Evolutionary conservation across 306 rosid species (phyloP), one percentile per base, ranked within the genome.

Genomic region (Pyrus pyrifolia): DNA sequence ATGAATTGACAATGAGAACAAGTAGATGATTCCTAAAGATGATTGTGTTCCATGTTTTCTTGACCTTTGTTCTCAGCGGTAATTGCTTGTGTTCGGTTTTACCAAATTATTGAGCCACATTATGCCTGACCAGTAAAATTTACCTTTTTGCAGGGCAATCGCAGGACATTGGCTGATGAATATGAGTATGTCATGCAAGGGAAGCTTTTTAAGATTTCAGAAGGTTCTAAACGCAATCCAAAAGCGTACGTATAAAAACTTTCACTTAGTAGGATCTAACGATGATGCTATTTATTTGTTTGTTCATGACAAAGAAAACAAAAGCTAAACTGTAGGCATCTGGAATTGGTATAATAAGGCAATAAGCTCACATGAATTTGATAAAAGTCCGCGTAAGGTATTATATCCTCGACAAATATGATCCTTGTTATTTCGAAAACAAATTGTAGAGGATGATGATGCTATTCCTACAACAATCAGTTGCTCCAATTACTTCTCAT

Each of bases 181-280:
- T 94, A 88, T 79, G 98, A 94, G 73, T 92, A 94, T 31, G 95
- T 94, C 73, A 94, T 94, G 95, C 91, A 90, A 59, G 98, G 97
- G 76, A 92, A 94, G 90, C 93, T 94, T 23, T 94, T 70, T 72
- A 84, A 87, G 79, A 85, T 94, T 51, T 67, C 98, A 19, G 97
- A 94, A 46, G 92, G 91, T 71, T 86, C 95, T 12, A 93, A 87
- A 29, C 93, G 84, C 64, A 93, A 87, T 17, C 81, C 67, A 46
- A 91, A 83, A 83, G 98, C 97, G 88, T 92, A 88, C 11, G 96
- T 86, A 9, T 35, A 33, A 35, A 73, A 61, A 19, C 35, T 4
- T 4, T n/a, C 15, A 33, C 14, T 12, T 15, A 33, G 65, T 71
- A 58, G 60, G 78, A 46, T 71, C 61, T 72, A 73, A 46, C 68